Conservation (phyloP, 2,329 filamentous ascomycete genomes). For the Teratosphaeria destructans region DNA sequence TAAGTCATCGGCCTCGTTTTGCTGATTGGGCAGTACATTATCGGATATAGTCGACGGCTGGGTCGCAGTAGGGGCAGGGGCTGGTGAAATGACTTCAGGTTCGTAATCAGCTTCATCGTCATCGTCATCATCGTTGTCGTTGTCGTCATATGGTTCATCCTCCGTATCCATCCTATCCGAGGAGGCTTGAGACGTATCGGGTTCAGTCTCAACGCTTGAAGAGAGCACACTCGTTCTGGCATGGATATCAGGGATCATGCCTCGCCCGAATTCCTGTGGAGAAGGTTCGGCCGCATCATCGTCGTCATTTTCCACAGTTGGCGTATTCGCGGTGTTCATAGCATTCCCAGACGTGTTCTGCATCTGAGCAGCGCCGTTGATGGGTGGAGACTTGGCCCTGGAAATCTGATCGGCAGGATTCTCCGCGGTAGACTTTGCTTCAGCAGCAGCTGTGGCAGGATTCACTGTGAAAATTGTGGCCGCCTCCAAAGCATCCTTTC, state of each 20-base stretch:
- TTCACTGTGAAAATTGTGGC: not conserved
- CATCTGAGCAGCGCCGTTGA: not conserved
- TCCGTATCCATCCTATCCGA: not conserved
- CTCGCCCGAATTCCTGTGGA: not conserved
- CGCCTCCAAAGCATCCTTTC: not conserved
- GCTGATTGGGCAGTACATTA: not conserved
- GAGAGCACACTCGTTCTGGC: not conserved
- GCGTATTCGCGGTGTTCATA: not conserved
- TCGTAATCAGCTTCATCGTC: slow-evolving; percentile 4
- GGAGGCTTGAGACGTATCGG: not conserved
- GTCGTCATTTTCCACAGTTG: not conserved
- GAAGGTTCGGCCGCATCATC: not conserved
- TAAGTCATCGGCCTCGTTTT: slow-evolving; percentile 26
- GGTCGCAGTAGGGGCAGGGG: not conserved
- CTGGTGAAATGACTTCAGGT: not conserved
- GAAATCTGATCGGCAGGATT: not conserved
- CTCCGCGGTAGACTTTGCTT: not conserved
- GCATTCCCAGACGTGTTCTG: not conserved
- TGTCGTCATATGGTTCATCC: not conserved
- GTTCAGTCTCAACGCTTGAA: not conserved
- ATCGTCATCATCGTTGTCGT: slow-evolving; percentile 5
- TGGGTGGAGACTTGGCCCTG: not conserved
- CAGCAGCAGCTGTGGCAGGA: not conserved
- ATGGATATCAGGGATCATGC: not conserved
- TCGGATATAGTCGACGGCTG: not conserved